Evolutionary conservation across 805 yeast species (phyloP), one percentile per base, ranked within the genome.

Genomic region (Candida berthetii): DNA sequence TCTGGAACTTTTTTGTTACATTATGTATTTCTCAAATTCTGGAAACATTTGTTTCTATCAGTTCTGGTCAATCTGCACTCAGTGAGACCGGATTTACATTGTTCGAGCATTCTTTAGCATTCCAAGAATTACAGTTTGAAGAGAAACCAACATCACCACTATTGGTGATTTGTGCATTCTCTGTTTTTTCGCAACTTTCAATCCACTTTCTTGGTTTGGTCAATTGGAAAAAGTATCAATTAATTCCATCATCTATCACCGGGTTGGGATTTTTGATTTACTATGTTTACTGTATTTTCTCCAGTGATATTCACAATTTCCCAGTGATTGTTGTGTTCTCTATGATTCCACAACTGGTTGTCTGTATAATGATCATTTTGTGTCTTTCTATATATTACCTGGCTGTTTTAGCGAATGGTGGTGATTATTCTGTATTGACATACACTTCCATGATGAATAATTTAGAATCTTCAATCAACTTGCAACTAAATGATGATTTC

Each of bases 51-150:
- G 65, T 78, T 9, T 68, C 83, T 3, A 76, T 74, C 22, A 68
- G 78, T 8, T 69, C 72, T 42, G 85, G 85, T 9, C 65, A 65
- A 35, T 59, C 64, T 20, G 84, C 87, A 7, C 68, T 71, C 42
- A 71, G 76, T 17, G 90, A 82, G 42, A 73, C 81, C 14, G 87
- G 87, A 0, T 65, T 84, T 47, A 80, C 93, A 0, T 61, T 85
- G 29, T 83, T 85, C 60, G 93, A 85, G 57, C 82, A 79, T 51
- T 82, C 91, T 4, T 57, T 83, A 14, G 85, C 87, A 11, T 82
- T 82, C 54, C 90, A 84, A 52, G 93, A 85, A 50, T 80, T 74
- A 43, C 83, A 73, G 55, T 66, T 69, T 35, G 61, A 66, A 28
- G 63, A 41, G 40, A 62, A 69, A 38, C 87, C 80, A 27, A 72